phyloP scores from a whole-genome alignment of 78 protist genomes.

The Emiliania huxleyi region DNA sequence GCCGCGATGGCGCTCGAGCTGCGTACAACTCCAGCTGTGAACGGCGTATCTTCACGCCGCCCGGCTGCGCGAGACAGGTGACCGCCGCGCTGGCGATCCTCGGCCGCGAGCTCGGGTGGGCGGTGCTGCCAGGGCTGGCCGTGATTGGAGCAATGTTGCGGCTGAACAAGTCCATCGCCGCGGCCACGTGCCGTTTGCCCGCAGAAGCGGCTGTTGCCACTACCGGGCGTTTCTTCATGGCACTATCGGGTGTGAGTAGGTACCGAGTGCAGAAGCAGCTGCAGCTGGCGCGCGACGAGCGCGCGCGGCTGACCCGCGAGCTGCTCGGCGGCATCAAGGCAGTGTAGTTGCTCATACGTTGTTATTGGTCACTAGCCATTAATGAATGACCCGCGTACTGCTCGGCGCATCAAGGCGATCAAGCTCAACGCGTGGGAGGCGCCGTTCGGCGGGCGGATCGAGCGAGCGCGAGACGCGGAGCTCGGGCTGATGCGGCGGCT shows the following conservation, averaged over 20 bases:
- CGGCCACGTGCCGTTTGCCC: not conserved
- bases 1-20: too few species aligned
- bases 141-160: not conserved
- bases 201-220: too few species aligned
- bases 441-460: slow-evolving; percentile 9
- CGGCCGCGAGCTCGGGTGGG: not conserved
- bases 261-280: not conserved
- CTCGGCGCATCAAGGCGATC: slow-evolving; percentile 59
- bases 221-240: too few species aligned
- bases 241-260: too few species aligned
- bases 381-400: not conserved
- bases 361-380: too few species aligned
- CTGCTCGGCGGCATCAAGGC: slow-evolving; percentile 50
- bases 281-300: not conserved
- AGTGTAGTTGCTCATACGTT: too few species aligned
- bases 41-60: too few species aligned
- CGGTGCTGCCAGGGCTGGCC: not conserved
- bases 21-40: too few species aligned
- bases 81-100: not conserved
- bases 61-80: too few species aligned
- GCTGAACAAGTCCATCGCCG: not conserved
- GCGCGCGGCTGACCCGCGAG: not conserved
- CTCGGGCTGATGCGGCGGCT: not conserved
- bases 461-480: not conserved
- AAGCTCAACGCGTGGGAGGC: slow-evolving; percentile 86